These are phyloP conservation scores for Acanthamoeba lenticulata DNA, from an alignment of 208 protist genomes.

Conservation along the genomic window DNA sequence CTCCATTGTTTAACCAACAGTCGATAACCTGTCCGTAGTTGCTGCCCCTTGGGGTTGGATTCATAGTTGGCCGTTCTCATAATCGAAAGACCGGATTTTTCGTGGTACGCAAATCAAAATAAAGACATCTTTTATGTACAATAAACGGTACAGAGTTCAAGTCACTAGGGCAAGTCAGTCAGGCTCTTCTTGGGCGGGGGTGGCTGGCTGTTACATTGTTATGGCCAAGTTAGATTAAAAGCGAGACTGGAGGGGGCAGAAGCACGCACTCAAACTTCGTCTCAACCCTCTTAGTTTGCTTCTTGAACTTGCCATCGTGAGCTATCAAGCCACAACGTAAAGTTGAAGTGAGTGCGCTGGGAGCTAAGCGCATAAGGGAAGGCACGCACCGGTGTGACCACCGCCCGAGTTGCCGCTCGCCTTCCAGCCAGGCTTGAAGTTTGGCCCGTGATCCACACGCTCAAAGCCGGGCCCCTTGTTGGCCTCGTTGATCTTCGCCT, in stretches of 20 bases:
- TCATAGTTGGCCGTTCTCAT: background rate
- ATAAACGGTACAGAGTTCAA: too few species aligned
- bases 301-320: slow-evolving; percentile 50
- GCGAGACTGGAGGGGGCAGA: background rate
- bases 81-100: too few species aligned
- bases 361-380: background rate
- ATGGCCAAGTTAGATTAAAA: background rate
- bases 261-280: slow-evolving; percentile 38
- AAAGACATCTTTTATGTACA: too few species aligned
- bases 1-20: background rate
- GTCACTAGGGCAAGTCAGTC: background rate
- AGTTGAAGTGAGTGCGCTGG: background rate
- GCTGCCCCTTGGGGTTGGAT: background rate
- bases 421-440: slow-evolving; percentile 60
- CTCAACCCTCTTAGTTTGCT: slow-evolving; percentile 25
- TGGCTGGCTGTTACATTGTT: background rate
- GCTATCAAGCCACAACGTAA: background rate
- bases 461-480: slow-evolving; percentile 36
- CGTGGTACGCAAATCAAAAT: too few species aligned
- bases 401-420: slow-evolving; percentile 8
- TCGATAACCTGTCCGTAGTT: background rate
- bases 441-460: slow-evolving; percentile 19
- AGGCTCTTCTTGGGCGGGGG: slow-evolving; percentile 35
- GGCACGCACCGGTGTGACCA: background rate
- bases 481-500: background rate